Evolutionary conservation across 2,329 filamentous ascomycete species (phyloP), one percentile per base, ranked within the genome.

Genomic region (Ophiosphaerella korrae): DNA sequence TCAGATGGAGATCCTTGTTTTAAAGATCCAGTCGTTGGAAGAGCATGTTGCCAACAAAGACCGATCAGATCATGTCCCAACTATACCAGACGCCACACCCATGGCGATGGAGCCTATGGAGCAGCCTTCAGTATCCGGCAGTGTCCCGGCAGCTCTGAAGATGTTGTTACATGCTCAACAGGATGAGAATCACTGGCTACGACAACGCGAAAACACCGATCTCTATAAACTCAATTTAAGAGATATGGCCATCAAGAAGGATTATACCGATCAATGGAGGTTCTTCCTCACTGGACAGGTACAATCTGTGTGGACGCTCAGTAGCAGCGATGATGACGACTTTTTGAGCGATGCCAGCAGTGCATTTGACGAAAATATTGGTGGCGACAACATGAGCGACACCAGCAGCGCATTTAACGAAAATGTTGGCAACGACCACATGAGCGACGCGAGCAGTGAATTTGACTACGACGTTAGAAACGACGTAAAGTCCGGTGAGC

Each of bases 181-280:
- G n/a, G 55, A 55, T 16, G 66, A 71, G 24, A 71, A 70, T 32
- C 61, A 61, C 14, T 71, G 66, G 65, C 52, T 71, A 26, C 65
- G 67, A 14, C 57, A 56, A 23, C 62, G 62, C 6, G 62, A 68
- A 33, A 44, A 67, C 39, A 39, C 51, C 7, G 53, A 57, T 5
- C 46, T 58, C 23, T 63, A 65, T 31, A 44, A 52, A 24, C 35
- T 47, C 34, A 62, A 60, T 33, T 24, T 61, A 8, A 46, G 45
- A 24, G 44, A 57, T 8, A 48, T 58, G 31, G 59, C 58, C 14
- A 24, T 26, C 13, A 52, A 49, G 18, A 56, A 57, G 45, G 52
- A 42, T n/a, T 35, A 38, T 6, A 42, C 46, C 16, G 26, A 32
- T 6, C 37, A 16, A 7, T 14, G 11, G 26, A 23, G 26, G 29